Evolutionary conservation across 2,329 filamentous ascomycete species (phyloP).

Genomic region (Claviceps fusiformis): DNA sequence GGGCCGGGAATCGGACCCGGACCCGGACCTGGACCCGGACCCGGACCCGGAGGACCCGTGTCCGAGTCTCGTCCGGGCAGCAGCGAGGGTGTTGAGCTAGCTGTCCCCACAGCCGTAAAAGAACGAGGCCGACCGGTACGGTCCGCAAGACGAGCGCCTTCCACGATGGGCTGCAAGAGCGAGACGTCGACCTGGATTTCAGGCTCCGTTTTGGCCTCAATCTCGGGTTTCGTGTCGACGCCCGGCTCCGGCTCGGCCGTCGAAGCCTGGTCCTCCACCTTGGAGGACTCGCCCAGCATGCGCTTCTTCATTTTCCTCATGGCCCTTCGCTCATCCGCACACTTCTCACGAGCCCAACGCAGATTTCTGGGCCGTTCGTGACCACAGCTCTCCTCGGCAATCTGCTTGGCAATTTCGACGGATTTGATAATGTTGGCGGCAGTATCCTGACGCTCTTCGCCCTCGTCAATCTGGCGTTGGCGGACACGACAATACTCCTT

Average conservation of each 20-base stretch:
- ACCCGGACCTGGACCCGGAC: too few relatives aligned
- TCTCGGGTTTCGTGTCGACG: neutral
- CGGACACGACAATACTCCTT: slow-evolving; percentile 1
- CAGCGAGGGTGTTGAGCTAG: neutral
- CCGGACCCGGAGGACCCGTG: too few relatives aligned
- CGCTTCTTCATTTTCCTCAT: neutral
- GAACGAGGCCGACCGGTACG: neutral
- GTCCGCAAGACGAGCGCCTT: neutral
- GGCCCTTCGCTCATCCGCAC: slow-evolving; percentile 1
- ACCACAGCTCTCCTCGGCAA: neutral
- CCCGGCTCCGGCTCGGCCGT: neutral
- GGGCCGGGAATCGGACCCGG: neutral
- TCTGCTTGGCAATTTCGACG: neutral
- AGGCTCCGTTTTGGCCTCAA: neutral
- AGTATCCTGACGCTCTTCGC: neutral
- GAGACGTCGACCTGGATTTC: neutral
- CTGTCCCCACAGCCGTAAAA: neutral
- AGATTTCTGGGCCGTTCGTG: neutral
- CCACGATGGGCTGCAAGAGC: neutral
- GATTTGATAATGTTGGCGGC: neutral
- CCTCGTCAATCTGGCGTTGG: neutral
- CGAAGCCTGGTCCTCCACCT: neutral
- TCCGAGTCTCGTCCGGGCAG: neutral
- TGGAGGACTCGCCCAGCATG: neutral
- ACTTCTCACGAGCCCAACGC: slow-evolving; percentile 1